phyloP scores from a whole-genome alignment of 768 basidiomycete species.

The Baorangia bicolor region DNA sequence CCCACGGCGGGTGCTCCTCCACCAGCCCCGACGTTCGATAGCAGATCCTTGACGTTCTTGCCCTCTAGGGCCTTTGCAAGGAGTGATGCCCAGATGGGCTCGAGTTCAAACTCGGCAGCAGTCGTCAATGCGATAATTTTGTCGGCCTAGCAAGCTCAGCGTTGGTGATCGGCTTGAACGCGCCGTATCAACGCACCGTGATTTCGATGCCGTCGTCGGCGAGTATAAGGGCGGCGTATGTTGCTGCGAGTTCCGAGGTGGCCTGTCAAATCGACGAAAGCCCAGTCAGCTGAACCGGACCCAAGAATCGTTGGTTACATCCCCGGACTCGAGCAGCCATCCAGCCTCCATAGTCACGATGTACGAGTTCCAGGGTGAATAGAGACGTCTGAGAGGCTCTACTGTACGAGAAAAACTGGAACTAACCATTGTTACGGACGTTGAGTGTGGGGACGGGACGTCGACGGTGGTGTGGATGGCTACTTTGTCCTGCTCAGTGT shows the following conservation, averaged over 20 bases:
- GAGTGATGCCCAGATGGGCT: slow-evolving; percentile 96
- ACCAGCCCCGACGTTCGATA: slow-evolving; percentile 93
- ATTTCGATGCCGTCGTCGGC: slow-evolving; percentile 98
- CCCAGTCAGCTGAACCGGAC: slow-evolving; percentile 14
- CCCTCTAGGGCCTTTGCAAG: slow-evolving; percentile 98
- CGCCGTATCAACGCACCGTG: slow-evolving; percentile 61
- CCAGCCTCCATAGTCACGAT: slow-evolving; percentile 14
- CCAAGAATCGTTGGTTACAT: slow-evolving; percentile 4
- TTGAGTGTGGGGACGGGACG: slow-evolving; percentile 8
- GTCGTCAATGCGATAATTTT: slow-evolving; percentile 84
- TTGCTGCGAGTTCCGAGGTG: slow-evolving; percentile 80
- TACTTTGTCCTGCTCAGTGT: background rate
- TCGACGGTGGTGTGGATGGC: slow-evolving; percentile 18
- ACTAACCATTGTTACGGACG: slow-evolving; percentile 29
- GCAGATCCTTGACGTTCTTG: slow-evolving; percentile 94
- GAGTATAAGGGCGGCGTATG: slow-evolving; percentile 97
- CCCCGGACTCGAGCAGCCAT: slow-evolving; percentile 11
- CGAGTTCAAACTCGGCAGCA: slow-evolving; percentile 83
- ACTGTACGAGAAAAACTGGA: background rate
- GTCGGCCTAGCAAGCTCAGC: slow-evolving; percentile 61
- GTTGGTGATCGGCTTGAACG: background rate
- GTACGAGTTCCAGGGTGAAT: background rate
- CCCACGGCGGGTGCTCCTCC: slow-evolving; percentile 80
- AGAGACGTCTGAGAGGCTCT: background rate
- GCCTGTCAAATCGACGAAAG: slow-evolving; percentile 34